These are phyloP conservation scores for Sisymbrium irio DNA, from an alignment of 345 rosid genomes.

Conservation along the genomic window DNA sequence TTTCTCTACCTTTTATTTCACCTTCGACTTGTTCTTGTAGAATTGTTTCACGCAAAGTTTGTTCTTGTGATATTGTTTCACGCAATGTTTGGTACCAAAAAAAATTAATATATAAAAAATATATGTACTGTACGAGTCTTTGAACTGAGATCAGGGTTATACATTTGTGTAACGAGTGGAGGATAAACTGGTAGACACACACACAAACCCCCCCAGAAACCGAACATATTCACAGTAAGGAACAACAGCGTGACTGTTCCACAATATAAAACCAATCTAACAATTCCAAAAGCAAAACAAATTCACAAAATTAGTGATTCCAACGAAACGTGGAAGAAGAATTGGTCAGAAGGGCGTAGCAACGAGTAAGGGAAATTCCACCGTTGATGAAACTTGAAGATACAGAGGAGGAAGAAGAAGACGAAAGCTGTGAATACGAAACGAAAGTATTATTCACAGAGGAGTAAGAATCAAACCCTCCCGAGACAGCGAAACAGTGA, in stretches of 20 bases:
- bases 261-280: not conserved
- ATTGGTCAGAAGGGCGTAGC: conserved; percentile 28
- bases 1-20: not conserved
- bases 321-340: conserved; percentile 22
- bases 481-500: conserved; percentile 54
- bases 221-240: no score
- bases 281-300: conserved; percentile 1
- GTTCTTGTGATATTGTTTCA: not conserved
- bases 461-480: conserved; percentile 63
- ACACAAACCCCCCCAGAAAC: no score
- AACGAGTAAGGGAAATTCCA: conserved; percentile 35
- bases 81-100: not conserved
- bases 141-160: no score
- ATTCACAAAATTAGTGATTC: not conserved
- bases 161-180: no score
- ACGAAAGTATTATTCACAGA: conserved; percentile 77
- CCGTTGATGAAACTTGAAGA: conserved; percentile 17
- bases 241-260: conserved; percentile 38
- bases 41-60: no score
- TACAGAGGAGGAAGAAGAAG: conserved; percentile 24
- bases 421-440: conserved; percentile 48
- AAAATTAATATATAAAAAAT: no score
- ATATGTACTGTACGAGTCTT: no score
- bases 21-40: no score
- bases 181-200: no score